Conservation (phyloP, 2,329 filamentous ascomycete genomes). For the Trichophyton rubrum region DNA sequence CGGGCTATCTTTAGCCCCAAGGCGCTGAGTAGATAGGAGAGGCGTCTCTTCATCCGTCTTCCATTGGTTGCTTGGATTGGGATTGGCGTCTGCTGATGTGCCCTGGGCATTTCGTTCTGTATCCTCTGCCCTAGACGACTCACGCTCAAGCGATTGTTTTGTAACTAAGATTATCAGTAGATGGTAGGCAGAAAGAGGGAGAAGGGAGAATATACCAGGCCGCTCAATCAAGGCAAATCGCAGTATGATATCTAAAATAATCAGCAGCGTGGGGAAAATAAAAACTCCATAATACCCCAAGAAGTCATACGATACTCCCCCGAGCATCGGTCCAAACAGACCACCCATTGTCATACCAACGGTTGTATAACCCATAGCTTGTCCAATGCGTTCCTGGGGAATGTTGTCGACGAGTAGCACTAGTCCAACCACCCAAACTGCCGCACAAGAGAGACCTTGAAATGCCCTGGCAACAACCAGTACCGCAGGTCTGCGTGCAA, state of each 20-base stretch:
- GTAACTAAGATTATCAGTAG: too few species aligned
- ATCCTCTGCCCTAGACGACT: not conserved
- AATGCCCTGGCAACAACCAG: slow-evolving; percentile 43
- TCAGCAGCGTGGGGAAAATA: slow-evolving; percentile 41
- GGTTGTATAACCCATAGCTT: slow-evolving; percentile 46
- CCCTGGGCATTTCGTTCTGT: not conserved
- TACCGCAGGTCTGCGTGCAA: slow-evolving; percentile 37
- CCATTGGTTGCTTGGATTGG: not conserved
- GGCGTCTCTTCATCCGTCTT: not conserved
- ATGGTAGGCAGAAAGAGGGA: too few species aligned
- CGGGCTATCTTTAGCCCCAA: too few species aligned
- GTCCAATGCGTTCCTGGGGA: slow-evolving; percentile 44
- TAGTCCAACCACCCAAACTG: slow-evolving; percentile 49
- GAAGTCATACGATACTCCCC: slow-evolving; percentile 48
- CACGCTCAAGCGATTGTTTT: too few species aligned
- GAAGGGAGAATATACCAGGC: too few species aligned
- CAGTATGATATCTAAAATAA: slow-evolving; percentile 48
- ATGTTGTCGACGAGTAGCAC: slow-evolving; percentile 50
- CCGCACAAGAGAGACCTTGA: slow-evolving; percentile 45
- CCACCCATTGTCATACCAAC: slow-evolving; percentile 47
- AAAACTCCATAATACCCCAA: slow-evolving; percentile 49
- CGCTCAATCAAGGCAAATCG: slow-evolving; percentile 46
- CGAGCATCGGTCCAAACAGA: slow-evolving; percentile 45
- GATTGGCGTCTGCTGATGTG: not conserved
- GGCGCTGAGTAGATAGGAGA: not conserved